Evolutionary conservation across 176 grass and related monocot genomes (phyloP), one percentile per base, ranked within the genome.

Genomic region (Triticum dicoccoides): DNA sequence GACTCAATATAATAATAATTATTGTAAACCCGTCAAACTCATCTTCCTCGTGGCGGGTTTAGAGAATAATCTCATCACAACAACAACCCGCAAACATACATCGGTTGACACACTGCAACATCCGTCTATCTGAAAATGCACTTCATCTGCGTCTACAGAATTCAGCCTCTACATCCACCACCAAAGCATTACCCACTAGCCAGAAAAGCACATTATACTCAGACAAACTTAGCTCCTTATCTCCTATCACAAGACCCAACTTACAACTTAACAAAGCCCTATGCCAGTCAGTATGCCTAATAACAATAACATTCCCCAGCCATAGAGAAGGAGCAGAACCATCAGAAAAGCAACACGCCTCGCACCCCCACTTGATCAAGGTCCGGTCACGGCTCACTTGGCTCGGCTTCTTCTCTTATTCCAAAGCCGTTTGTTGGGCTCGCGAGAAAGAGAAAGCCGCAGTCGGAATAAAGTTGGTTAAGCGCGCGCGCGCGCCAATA

Each of bases 381-480:
- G 38, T 42, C 79, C 65, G 65, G 73, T 72, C 73, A 86, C 80
- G 74, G 24, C 84, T 73, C 84, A 66, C 89, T 83, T 4, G 0
- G 23, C 23, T 41, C 74, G 54, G 42, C 49, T 52, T 15, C 49
- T 15, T 52, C 49, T 84, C 17, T 76, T 77, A 85, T 85, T 77
- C 77, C 49, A 85, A 88, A 88, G 69, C 49, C 13, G 21, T 56
- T 17, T 2, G 5, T 41, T 69, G 3, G 30, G 12, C 42, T 39
- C 21, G 17, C 52, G 17, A 20, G 30, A 74, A 74, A 32, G 32
- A 32, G 32, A 32, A 39, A 65, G 18, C 69, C 13, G 65, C 9
- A 61, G 33, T 6, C 65, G 44, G 88, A 84, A 89, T 84, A 83
- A 87, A 90, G 89, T 78, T 82, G 49, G 79, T 91, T 93, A 92